Conservation (phyloP, 345 rosid species). For the Raphanus sativus region DNA sequence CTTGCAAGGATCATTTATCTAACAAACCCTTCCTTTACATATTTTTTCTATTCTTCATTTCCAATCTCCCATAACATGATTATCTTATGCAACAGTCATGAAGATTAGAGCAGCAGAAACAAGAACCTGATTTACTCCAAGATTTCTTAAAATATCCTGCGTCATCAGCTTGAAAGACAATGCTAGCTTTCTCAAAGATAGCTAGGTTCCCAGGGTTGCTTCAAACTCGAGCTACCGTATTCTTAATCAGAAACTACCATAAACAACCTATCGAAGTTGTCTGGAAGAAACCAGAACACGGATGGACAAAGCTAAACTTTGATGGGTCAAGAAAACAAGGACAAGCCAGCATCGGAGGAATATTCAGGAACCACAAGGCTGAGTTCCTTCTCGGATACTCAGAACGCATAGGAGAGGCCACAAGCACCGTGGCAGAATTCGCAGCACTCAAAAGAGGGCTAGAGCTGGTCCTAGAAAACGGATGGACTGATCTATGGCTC, state of each 20-base stretch:
- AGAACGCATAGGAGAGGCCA: constrained; percentile 67
- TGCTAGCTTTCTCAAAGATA: constrained; percentile 45
- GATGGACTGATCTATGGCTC: constrained; percentile 72
- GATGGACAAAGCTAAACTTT: constrained; percentile 85
- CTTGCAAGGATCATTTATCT: constrained; percentile 26
- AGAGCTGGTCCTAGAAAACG: constrained; percentile 70
- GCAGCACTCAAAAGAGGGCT: constrained; percentile 75
- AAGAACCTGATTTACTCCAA: not conserved
- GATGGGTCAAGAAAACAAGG: constrained; percentile 69
- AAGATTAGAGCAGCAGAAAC: not conserved
- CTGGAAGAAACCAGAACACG: constrained; percentile 66
- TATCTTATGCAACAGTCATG: not conserved
- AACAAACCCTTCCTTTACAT: not conserved
- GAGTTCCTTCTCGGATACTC: constrained; percentile 80
- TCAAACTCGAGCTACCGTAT: constrained; percentile 28
- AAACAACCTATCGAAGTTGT: constrained; percentile 59
- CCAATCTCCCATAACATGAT: not conserved
- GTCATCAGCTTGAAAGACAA: not conserved
- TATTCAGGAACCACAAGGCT: constrained; percentile 73
- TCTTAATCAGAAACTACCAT: constrained; percentile 48
- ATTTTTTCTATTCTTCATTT: not conserved
- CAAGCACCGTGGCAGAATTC: constrained; percentile 70
- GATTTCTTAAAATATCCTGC: not conserved
- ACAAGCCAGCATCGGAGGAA: constrained; percentile 78
- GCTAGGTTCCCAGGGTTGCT: constrained; percentile 40